Percentiles rank a stretch among this genome's conserved stretches.
Conservation (phyloP, 805 yeast genomes). For the Wickerhamomyces hampshirensis region DNA sequence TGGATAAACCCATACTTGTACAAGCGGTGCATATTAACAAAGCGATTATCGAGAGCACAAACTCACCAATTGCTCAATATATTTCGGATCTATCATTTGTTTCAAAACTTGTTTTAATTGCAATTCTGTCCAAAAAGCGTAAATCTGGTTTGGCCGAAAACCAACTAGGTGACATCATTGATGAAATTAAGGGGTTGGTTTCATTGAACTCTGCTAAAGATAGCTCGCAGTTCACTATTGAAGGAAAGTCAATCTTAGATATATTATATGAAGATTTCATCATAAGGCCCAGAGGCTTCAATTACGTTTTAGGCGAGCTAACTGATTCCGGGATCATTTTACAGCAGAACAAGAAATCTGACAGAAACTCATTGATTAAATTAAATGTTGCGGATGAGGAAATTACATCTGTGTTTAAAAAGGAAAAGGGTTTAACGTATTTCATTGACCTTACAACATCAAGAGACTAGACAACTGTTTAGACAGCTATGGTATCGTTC, state of each 20-base stretch:
- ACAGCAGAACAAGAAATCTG: slow-evolving; percentile 60
- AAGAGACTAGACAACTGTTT: too few relatives aligned
- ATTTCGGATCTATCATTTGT: slow-evolving; percentile 59
- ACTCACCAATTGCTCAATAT: slow-evolving; percentile 63
- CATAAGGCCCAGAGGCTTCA: slow-evolving; percentile 55
- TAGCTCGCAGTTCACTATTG: slow-evolving; percentile 24
- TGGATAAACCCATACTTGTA: slow-evolving; percentile 36
- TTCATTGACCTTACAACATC: slow-evolving; percentile 10
- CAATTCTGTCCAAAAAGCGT: slow-evolving; percentile 56
- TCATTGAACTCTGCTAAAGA: slow-evolving; percentile 31
- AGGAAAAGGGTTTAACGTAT: slow-evolving; percentile 40
- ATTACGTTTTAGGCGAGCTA: slow-evolving; percentile 58
- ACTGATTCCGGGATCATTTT: slow-evolving; percentile 74
- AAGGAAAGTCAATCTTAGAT: slow-evolving; percentile 29
- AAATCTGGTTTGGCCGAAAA: slow-evolving; percentile 70
- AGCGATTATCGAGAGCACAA: slow-evolving; percentile 76
- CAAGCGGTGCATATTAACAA: slow-evolving; percentile 69
- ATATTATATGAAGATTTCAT: slow-evolving; percentile 31
- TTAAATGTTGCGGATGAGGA: slow-evolving; percentile 71
- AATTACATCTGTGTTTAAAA: slow-evolving; percentile 51
- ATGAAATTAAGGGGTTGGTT: slow-evolving; percentile 60
- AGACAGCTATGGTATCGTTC: not conserved
- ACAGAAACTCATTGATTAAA: slow-evolving; percentile 58
- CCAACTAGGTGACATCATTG: slow-evolving; percentile 69
- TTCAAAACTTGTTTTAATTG: slow-evolving; percentile 67